Evolutionary conservation across 306 rosid genomes (phyloP).

Genomic region (Ochetophila trinervis): DNA sequence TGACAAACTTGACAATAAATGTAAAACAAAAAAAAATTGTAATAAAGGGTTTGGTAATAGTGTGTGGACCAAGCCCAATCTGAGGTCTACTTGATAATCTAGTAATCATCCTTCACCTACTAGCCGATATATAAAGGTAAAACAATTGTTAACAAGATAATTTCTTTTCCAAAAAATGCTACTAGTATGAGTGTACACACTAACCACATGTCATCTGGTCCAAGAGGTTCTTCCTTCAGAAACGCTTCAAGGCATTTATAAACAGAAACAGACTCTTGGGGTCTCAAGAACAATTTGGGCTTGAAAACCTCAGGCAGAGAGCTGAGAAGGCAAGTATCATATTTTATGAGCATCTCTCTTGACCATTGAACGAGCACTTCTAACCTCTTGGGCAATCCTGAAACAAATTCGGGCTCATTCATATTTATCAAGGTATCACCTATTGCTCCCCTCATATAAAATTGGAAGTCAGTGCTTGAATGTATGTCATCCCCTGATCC

Average conservation of each 20-base stretch:
- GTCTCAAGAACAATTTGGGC: slow-evolving; percentile 24
- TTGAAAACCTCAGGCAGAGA: slow-evolving; percentile 60
- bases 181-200: slow-evolving; percentile 22
- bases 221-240: slow-evolving; percentile 82
- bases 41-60: not conserved
- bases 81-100: not conserved
- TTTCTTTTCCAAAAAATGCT: too few species aligned
- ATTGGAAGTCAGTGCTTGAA: slow-evolving; percentile 47
- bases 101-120: not conserved
- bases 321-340: slow-evolving; percentile 41
- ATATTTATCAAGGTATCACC: slow-evolving; percentile 32
- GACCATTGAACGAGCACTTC: slow-evolving; percentile 61
- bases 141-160: too few species aligned
- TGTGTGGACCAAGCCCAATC: not conserved
- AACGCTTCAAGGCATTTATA: slow-evolving; percentile 84
- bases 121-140: too few species aligned
- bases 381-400: slow-evolving; percentile 22
- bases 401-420: slow-evolving; percentile 35
- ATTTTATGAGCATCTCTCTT: slow-evolving; percentile 48
- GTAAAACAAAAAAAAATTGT: not conserved
- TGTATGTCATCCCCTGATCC: slow-evolving; percentile 36
- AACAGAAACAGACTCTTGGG: slow-evolving; percentile 63
- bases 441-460: slow-evolving; percentile 23
- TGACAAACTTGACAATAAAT: not conserved
- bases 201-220: slow-evolving; percentile 92